A percentile compares a stretch with the other conserved stretches of the same genome.
Evolutionary conservation across 768 basidiomycete species (phyloP).

Genomic region (Agaricus subrufescens): DNA sequence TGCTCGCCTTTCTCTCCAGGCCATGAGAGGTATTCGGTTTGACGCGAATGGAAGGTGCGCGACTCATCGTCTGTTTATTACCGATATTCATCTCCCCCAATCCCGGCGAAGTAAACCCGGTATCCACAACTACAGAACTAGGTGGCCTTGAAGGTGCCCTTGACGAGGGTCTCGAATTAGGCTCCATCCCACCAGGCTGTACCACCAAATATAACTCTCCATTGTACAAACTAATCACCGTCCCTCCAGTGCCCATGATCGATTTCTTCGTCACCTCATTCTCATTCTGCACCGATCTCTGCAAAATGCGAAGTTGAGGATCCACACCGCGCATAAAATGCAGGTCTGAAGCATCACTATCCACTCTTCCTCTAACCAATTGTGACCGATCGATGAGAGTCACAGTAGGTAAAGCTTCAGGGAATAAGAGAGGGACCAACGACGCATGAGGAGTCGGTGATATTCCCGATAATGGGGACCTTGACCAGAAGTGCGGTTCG

Average conservation of each 20-base stretch:
- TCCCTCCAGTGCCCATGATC: conserved; percentile 53
- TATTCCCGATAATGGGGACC: conserved; percentile 21
- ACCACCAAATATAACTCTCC: conserved; percentile 73
- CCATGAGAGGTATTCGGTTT: conserved; percentile 65
- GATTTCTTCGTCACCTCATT: conserved; percentile 28
- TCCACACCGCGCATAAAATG: conserved; percentile 55
- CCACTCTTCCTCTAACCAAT: conserved; percentile 62
- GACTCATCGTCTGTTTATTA: conserved; percentile 27
- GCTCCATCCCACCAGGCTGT: conserved; percentile 46
- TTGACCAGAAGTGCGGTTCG: conserved; percentile 73
- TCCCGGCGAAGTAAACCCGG: conserved; percentile 15
- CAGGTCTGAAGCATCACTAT: conserved; percentile 61
- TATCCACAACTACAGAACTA: conserved; percentile 52
- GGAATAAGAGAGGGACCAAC: conserved; percentile 66
- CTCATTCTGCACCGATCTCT: conserved; percentile 24
- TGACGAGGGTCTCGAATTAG: conserved; percentile 53
- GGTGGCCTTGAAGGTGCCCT: conserved; percentile 66
- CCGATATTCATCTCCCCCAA: conserved; percentile 28
- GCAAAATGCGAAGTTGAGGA: conserved; percentile 30
- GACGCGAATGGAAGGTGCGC: conserved; percentile 75
- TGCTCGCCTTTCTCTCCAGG: conserved; percentile 72
- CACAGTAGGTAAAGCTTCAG: conserved; percentile 66
- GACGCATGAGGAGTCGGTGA: conserved; percentile 26
- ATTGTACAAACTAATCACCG: conserved; percentile 66
- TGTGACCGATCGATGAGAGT: conserved; percentile 64